These are phyloP conservation scores for Crithidia acanthocephali DNA, from an alignment of 208 protist genomes.

Conservation along the genomic window DNA sequence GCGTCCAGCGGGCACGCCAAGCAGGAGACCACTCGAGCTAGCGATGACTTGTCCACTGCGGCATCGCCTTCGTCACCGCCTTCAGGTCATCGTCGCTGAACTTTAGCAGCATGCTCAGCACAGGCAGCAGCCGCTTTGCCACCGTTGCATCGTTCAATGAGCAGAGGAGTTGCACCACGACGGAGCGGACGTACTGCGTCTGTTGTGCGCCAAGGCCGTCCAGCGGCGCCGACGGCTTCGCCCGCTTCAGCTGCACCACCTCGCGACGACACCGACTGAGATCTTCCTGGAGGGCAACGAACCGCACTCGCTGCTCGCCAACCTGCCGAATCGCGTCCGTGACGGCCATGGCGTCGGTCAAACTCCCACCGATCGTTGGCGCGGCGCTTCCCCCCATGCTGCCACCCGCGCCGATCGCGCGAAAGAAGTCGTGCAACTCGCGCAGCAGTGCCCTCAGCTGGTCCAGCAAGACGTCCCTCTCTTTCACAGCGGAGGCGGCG, in stretches of 20 bases:
- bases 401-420: neutral
- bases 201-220: constrained; percentile 62
- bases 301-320: constrained; percentile 18
- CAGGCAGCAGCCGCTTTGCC: constrained; percentile 68
- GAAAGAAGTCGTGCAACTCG: constrained; percentile 26
- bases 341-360: constrained; percentile 5
- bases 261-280: constrained; percentile 17
- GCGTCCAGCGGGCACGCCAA: too few species aligned
- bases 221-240: neutral
- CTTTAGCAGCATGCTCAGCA: constrained; percentile 74
- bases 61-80: constrained; percentile 59
- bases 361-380: neutral
- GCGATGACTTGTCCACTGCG: constrained; percentile 26
- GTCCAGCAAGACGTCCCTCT: constrained; percentile 34
- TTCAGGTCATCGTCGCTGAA: constrained; percentile 54
- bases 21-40: neutral
- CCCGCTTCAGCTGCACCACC: constrained; percentile 25
- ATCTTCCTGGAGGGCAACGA: constrained; percentile 22
- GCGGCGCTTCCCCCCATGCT: neutral
- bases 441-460: constrained; percentile 33
- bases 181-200: constrained; percentile 64
- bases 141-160: constrained; percentile 50
- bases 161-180: constrained; percentile 79
- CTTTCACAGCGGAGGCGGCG: constrained; percentile 32
- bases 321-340: constrained; percentile 18